Conservation (phyloP, 768 basidiomycete genomes). For the Russula sp. region DNA sequence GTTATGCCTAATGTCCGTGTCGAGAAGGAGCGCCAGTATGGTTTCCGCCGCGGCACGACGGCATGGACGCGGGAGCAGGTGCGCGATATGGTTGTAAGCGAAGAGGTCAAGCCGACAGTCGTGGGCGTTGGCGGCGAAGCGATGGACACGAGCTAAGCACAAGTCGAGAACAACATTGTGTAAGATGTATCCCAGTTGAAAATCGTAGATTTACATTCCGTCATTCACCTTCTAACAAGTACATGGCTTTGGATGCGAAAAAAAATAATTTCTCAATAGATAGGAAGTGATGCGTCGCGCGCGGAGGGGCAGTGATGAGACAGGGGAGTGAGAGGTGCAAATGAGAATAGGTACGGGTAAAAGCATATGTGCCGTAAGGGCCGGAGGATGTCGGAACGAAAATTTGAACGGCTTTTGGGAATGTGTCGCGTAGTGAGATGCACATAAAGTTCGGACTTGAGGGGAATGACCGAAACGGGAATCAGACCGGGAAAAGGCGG, state of each 20-base stretch:
- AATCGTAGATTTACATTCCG: constrained; percentile 7
- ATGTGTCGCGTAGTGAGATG: not conserved
- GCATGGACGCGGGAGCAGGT: constrained; percentile 82
- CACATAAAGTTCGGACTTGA: not conserved
- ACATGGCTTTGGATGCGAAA: not conserved
- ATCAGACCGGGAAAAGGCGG: too few species aligned
- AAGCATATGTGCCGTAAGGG: constrained; percentile 4
- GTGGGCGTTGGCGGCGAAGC: constrained; percentile 47
- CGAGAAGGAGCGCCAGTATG: constrained; percentile 60
- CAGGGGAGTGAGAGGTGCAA: not conserved
- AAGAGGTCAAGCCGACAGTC: constrained; percentile 50
- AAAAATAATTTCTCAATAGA: constrained; percentile 11
- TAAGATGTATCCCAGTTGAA: constrained; percentile 9
- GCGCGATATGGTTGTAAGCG: constrained; percentile 62
- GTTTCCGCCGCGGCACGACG: constrained; percentile 82
- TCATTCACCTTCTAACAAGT: constrained; percentile 7
- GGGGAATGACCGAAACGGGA: not conserved
- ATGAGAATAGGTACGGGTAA: not conserved
- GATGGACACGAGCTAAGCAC: constrained; percentile 69
- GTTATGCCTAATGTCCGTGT: constrained; percentile 86
- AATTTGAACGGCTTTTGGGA: not conserved
- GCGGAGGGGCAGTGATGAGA: not conserved
- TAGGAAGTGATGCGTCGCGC: not conserved
- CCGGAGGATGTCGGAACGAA: not conserved
- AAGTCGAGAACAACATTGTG: not conserved